Evolutionary conservation across 2,329 filamentous ascomycete species (phyloP).

Genomic region (Drechslerella dactyloides): DNA sequence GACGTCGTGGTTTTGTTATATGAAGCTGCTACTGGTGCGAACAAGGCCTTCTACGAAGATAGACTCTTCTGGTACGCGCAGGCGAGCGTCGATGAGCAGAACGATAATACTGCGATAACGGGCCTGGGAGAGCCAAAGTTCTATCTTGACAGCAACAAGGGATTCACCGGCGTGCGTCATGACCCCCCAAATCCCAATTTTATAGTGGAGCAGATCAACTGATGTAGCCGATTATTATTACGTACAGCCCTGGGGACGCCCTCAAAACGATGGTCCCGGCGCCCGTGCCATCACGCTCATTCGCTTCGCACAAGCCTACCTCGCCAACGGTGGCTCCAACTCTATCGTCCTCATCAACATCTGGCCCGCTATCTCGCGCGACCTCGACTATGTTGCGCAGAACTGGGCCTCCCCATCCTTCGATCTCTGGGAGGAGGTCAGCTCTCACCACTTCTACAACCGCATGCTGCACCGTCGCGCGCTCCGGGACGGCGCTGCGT

Average conservation of each 20-base stretch:
- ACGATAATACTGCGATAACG: constrained; percentile 32
- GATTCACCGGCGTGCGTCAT: constrained; percentile 35
- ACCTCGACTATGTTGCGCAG: constrained; percentile 75
- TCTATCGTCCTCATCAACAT: constrained; percentile 70
- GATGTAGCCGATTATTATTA: not conserved
- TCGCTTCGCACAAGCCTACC: constrained; percentile 73
- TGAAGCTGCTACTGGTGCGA: constrained; percentile 52
- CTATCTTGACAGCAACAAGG: constrained; percentile 42
- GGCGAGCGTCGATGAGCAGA: constrained; percentile 37
- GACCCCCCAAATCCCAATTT: not conserved
- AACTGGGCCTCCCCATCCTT: constrained; percentile 71
- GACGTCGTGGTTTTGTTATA: constrained; percentile 59
- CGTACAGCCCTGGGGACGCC: constrained; percentile 70
- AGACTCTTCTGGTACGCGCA: constrained; percentile 42
- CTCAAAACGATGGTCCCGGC: constrained; percentile 79
- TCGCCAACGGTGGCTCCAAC: constrained; percentile 65
- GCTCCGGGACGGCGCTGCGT: constrained; percentile 65
- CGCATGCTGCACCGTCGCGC: constrained; percentile 72
- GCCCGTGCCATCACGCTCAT: constrained; percentile 76
- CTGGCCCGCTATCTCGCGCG: constrained; percentile 57
- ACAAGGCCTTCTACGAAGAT: constrained; percentile 36
- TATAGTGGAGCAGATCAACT: constrained; percentile 6
- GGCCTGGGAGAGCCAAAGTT: constrained; percentile 59
- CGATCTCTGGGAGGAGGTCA: constrained; percentile 84
- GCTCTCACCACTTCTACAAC: constrained; percentile 80